Base-by-base conservation (phyloP, 345 rosid genomes). In the Gossypium turneri region DNA sequence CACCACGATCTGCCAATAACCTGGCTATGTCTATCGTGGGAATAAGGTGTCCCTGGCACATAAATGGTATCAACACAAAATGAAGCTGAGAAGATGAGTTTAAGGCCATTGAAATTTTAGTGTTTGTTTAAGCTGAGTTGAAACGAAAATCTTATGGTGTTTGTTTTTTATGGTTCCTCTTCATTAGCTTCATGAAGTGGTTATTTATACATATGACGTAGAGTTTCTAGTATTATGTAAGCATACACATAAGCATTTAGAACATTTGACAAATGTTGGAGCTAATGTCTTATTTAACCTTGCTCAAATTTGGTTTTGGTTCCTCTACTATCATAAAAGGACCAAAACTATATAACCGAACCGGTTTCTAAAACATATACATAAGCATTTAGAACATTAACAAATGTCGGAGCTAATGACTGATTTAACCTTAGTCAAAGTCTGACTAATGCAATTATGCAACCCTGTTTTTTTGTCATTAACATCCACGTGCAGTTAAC, bases 11-110 rank as follows among this genome's bases (percentile, higher is more conserved):
- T 1, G 81, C 75, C 50, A 79, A 68, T 20, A 79, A 27, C 67
- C 55, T 75, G 43, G 66, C 81, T 10, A 79, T 70, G 78, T 79
- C 81, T 3, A 79, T 55, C 78, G 75, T 44, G 3, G 71, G 81
- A 22, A 79, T 69, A 52, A 75, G 56, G 62, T 79, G 81, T 17
- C 81, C 78, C 29, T 74, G 81, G 38, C 58, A 51, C 75, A 79
- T 24, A 17, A 65, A 58, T 4, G 81, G 81, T 12, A 79, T 17
- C 24, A 70, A 19, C 7, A 79, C 67, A 24, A 79, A 79, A 43
- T 79, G 81, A 83, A 76, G 65, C 34, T 22, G 53, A 34, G 29
- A 27, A 19, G 29, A 27, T 34, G 44, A 48, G 34, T 29, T n/a
- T 17, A 20, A 62, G 43, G 58, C 70, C 76, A 62, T 74, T 57